A percentile compares a stretch with the other conserved stretches of the same genome.
These are phyloP conservation scores for Nicotiana attenuata DNA, from an alignment of 257 asterid genomes.

Conservation along the genomic window DNA sequence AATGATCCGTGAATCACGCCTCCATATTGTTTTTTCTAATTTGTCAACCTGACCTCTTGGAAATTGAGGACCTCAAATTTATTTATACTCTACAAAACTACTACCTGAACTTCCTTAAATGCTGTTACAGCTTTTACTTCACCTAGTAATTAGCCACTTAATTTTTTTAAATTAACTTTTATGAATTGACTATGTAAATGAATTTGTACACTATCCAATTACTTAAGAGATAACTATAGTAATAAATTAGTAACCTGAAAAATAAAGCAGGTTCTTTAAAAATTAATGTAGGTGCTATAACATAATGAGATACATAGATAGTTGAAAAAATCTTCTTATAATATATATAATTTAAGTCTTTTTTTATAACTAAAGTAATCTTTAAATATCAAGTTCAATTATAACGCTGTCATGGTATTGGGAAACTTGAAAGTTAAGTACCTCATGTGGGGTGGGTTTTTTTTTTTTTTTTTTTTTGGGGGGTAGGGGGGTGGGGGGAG, in stretches of 20 bases:
- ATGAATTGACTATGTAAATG: too few species aligned
- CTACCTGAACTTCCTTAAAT: conserved; percentile 9
- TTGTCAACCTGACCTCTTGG: conserved; percentile 25
- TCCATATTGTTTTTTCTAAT: conserved; percentile 19
- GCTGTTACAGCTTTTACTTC: background rate
- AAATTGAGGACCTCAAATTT: conserved; percentile 27
- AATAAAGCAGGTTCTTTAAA: too few species aligned
- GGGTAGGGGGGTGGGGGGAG: background rate
- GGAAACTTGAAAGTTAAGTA: background rate
- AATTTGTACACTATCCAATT: background rate
- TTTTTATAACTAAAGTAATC: background rate
- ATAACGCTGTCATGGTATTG: background rate
- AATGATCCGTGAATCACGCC: conserved; percentile 65
- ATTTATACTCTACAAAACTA: conserved; percentile 1
- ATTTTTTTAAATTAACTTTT: too few species aligned
- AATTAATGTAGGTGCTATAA: too few species aligned
- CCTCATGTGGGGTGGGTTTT: background rate
- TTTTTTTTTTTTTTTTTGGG: background rate
- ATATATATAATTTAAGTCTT: background rate
- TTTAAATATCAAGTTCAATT: background rate
- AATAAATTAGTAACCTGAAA: too few species aligned
- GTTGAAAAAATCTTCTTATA: too few species aligned
- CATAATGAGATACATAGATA: too few species aligned
- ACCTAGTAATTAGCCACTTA: background rate
- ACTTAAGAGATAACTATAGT: background rate